Conservation (phyloP, 2,329 filamentous ascomycete species). For the Fusarium secorum region DNA sequence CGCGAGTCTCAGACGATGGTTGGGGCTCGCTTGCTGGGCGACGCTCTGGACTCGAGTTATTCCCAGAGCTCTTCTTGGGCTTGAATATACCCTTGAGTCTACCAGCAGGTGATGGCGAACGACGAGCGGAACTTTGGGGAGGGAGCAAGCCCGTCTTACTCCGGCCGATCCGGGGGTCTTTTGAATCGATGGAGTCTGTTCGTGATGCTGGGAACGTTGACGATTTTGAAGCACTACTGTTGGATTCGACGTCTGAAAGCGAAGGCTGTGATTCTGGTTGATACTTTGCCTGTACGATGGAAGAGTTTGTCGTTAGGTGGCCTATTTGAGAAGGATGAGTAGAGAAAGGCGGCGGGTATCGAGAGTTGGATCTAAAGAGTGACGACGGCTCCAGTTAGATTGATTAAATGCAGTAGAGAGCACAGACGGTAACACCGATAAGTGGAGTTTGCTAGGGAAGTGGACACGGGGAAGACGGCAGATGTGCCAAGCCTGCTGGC, state of each 20-base stretch:
- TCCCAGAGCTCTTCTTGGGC: slow-evolving; percentile 35
- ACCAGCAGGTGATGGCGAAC: slow-evolving; percentile 73
- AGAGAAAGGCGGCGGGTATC: slow-evolving; percentile 48
- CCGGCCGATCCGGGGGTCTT: slow-evolving; percentile 38
- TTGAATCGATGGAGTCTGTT: slow-evolving; percentile 39
- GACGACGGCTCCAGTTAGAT: slow-evolving; percentile 38
- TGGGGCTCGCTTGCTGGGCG: slow-evolving; percentile 26
- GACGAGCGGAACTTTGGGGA: slow-evolving; percentile 54
- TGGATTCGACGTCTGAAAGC: slow-evolving; percentile 35
- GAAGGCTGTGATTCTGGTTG: slow-evolving; percentile 42
- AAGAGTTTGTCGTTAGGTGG: slow-evolving; percentile 74
- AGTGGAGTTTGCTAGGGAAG: slow-evolving; percentile 32
- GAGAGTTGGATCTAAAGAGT: slow-evolving; percentile 39
- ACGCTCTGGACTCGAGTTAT: slow-evolving; percentile 36
- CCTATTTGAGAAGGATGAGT: slow-evolving; percentile 71
- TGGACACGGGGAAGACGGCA: slow-evolving; percentile 26
- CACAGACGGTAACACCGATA: slow-evolving; percentile 22
- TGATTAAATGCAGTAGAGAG: slow-evolving; percentile 27
- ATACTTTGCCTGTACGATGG: slow-evolving; percentile 67
- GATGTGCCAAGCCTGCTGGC: slow-evolving; percentile 29
- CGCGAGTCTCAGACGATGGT: slow-evolving; percentile 25
- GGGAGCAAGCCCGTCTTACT: slow-evolving; percentile 40
- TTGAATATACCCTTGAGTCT: slow-evolving; percentile 74
- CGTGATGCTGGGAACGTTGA: slow-evolving; percentile 38
- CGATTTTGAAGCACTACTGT: slow-evolving; percentile 39